Base-by-base conservation (phyloP, 768 basidiomycete genomes). In the Ephemerocybe angulata region DNA sequence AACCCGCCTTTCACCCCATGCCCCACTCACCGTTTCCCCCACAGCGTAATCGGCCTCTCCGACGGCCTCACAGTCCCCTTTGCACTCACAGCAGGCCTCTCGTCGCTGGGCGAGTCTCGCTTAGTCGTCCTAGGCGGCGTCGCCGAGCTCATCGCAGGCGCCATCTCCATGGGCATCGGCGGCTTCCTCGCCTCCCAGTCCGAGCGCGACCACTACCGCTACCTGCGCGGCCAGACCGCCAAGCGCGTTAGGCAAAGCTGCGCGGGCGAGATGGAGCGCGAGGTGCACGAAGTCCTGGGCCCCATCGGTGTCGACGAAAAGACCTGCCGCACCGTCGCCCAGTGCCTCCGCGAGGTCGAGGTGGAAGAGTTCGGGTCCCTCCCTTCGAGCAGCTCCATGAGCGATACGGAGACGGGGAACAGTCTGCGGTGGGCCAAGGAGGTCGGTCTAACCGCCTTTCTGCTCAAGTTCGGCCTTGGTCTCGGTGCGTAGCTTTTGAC, bases 161-260 rank as follows among this genome's bases (percentile, higher is more conserved):
- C 95, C 12, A 90, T 98, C 43, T 93, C 90, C 1, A 99, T 99
- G 96, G 97, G 97, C 57, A 90, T 99, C 37, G 97, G 97, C 51
- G 96, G 96, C 19, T 98, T 96, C 80, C 86, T 99, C 47, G 94
- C 94, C 2, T 93, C 95, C 1, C 92, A 99, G 71, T 88, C 96
- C 28, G 97, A 99, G 70, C 87, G 94, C 43, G 96, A 98, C 67
- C 90, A 97, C 70, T 95, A 88, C 67, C 88, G 86, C 43, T 97
- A 89, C 72, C 82, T 88, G 28, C 82, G 78, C 27, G 78, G 81
- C 35, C 81, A 85, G 57, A 95, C 92, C 10, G 76, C 85, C 40
- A 80, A 86, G 17, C 86, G 95, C 28, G 94, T 98, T n/a, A 67
- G 80, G 2, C 85, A 91, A 12, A 93, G 89, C 53, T 99, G 97